A percentile compares a stretch with the other conserved stretches of the same genome.
These are phyloP conservation scores for Escallonia rubra DNA, from an alignment of 129 eudicot genomes.

Conservation along the genomic window DNA sequence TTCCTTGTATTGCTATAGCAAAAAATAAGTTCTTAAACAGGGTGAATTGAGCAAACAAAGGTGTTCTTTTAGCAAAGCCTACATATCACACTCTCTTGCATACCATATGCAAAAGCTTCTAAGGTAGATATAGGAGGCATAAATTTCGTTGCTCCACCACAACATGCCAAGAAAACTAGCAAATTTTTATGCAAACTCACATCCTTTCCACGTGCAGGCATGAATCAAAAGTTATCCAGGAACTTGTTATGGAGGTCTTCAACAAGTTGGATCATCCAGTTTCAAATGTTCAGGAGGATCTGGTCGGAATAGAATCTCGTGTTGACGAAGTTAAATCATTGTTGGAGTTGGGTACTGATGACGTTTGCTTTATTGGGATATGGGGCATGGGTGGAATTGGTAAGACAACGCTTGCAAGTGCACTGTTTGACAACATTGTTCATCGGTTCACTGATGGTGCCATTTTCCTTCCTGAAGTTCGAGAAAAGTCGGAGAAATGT, in stretches of 20 bases:
- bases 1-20: too few relatives aligned
- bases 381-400: conserved; percentile 28
- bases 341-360: neutral
- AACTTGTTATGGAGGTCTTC: conserved; percentile 2
- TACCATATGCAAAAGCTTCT: too few relatives aligned
- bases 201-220: too few relatives aligned
- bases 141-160: too few relatives aligned
- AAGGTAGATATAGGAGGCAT: too few relatives aligned
- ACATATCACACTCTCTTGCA: too few relatives aligned
- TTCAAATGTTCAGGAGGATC: conserved; percentile 2
- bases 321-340: neutral
- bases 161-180: too few relatives aligned
- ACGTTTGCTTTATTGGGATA: conserved; percentile 16
- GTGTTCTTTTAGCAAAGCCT: too few relatives aligned
- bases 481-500: conserved; percentile 7
- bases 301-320: conserved; percentile 16
- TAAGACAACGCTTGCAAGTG: conserved; percentile 18
- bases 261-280: neutral
- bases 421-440: neutral
- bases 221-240: conserved; percentile 2
- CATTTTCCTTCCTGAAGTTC: conserved; percentile 7
- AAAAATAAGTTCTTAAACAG: too few relatives aligned
- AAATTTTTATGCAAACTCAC: too few relatives aligned
- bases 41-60: too few relatives aligned
- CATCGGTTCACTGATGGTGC: conserved; percentile 6